phyloP scores from a whole-genome alignment of 495 filamentous ascomycete species.

The Neurospora sp. region DNA sequence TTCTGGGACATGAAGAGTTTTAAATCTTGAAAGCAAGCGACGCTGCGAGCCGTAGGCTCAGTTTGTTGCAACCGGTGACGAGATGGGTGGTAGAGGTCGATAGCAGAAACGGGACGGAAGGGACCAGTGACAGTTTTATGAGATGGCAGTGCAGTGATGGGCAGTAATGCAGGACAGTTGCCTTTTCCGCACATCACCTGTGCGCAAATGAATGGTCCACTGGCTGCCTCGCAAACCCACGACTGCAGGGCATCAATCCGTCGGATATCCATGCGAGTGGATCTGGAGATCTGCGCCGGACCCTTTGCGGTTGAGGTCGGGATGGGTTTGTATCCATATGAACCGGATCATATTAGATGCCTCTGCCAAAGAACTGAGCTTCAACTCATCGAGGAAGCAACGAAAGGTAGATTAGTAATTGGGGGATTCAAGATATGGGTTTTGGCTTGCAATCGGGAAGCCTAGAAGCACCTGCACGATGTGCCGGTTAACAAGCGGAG shows the following conservation, averaged over 20 bases:
- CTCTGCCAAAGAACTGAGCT: not conserved
- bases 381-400: not conserved
- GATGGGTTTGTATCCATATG: not conserved
- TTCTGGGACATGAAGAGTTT: not conserved
- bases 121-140: not conserved
- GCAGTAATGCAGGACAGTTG: not conserved
- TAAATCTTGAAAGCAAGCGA: not conserved
- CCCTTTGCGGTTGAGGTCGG: not conserved
- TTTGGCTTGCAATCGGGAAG: not conserved
- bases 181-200: not conserved
- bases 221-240: not conserved
- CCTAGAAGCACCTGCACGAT: not conserved
- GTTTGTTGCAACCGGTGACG: not conserved
- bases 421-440: not conserved
- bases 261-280: not conserved
- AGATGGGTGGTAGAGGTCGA: not conserved
- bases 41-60: not conserved
- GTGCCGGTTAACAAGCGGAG: not conserved
- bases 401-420: not conserved
- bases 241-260: not conserved
- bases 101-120: not conserved
- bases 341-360: not conserved
- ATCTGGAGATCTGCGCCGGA: not conserved
- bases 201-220: not conserved
- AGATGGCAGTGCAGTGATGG: not conserved